Evolutionary conservation across 331 rosid species (phyloP), one percentile per base, ranked within the genome.

Genomic region (Arachis monticola): DNA sequence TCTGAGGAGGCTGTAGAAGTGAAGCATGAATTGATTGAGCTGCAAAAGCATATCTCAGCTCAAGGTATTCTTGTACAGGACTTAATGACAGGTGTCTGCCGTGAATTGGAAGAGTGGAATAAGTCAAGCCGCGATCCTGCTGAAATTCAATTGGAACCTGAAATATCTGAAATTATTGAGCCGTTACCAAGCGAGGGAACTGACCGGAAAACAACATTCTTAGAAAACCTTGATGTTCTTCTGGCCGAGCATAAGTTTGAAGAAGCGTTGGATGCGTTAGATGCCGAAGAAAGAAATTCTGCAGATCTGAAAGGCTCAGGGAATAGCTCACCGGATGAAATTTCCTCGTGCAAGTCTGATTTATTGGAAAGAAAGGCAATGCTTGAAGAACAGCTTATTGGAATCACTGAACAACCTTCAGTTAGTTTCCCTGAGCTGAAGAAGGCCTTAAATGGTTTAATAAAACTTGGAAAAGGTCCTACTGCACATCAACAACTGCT

Each of bases 1-100:
- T 90, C 97, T 82, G 99, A 92, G 79, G 99, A 95, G 86, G 96
- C 97, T 14, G 93, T 87, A 76, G 97, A 95, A 85, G 93, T 91
- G 83, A 87, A 95, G 68, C 97, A 92, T 84, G 97, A 92, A 73
- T 80, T 92, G 82, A 84, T 87, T 76, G 99, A 95, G 88, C 84
- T 95, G 77, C 92, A 58, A 80, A 92, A 95, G 85, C 97, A 95
- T 84, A 87, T 87, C 67, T 92, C 96, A 48, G 81, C 93, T 52
- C 99, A 92, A 78, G 88, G 97, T 74, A 90, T 92, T 81, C 88
- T 92, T 71, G 99, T 95, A 68, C 89, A 92, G 84, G 99, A 95
- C 87, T 85, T 95, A 88, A 87, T 95, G 96, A 90, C 84, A 13
- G 97, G 97, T 83, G 97, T 95, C 56, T 92, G 93, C 80, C 83